Evolutionary conservation across 257 asterid species (phyloP).

Genomic region (Solanum bukasovii): DNA sequence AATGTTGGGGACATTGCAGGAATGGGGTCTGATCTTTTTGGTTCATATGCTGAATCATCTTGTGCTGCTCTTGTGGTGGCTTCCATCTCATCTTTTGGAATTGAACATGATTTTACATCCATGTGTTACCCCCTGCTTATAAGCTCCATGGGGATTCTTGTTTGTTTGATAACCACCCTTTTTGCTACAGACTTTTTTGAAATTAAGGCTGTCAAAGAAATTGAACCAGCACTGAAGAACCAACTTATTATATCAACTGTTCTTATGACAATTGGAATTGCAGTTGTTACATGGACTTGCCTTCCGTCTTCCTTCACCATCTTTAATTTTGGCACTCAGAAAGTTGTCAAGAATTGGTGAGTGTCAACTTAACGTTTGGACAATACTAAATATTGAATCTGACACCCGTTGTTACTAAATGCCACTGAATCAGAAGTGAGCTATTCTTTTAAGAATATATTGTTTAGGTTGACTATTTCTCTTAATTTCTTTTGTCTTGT

Average conservation of each 20-base stretch:
- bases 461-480: neutral
- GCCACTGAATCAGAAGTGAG: neutral
- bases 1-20: conserved; percentile 18
- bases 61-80: conserved; percentile 48
- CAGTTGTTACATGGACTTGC: conserved; percentile 14
- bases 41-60: conserved; percentile 42
- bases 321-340: conserved; percentile 5
- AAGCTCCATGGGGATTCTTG: conserved; percentile 13
- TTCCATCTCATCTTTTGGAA: conserved; percentile 40
- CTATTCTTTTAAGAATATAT: neutral
- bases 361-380: neutral
- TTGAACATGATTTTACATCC: conserved; percentile 8
- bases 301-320: conserved; percentile 15
- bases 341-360: conserved; percentile 26
- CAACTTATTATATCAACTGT: conserved; percentile 15
- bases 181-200: conserved; percentile 37
- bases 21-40: conserved; percentile 49
- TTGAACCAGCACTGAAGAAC: conserved; percentile 24
- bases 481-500: neutral
- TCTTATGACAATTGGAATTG: conserved; percentile 14
- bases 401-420: neutral
- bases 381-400: neutral
- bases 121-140: conserved; percentile 12
- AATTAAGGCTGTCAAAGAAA: conserved; percentile 32
- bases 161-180: conserved; percentile 16